phyloP scores from a whole-genome alignment of 495 filamentous ascomycete species.

The Penicillium arizonense region DNA sequence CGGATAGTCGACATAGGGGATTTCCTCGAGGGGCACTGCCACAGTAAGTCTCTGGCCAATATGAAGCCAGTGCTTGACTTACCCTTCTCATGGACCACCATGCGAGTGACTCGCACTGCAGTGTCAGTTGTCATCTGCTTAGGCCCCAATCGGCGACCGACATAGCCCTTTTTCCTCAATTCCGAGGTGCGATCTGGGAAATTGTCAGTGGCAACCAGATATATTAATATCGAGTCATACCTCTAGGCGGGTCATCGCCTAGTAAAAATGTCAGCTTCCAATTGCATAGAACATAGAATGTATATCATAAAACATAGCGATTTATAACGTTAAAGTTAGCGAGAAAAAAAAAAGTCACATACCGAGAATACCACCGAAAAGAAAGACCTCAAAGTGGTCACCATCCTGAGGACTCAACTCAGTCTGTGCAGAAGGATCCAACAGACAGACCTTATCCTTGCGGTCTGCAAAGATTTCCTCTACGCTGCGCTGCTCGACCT shows the following conservation, averaged over 20 bases:
- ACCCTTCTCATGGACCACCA: constrained; percentile 84
- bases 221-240: constrained; percentile 48
- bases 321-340: neutral
- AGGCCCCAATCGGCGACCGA: constrained; percentile 82
- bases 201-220: constrained; percentile 2
- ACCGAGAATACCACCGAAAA: constrained; percentile 97
- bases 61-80: constrained; percentile 2
- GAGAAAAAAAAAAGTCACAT: constrained; percentile 29
- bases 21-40: constrained; percentile 68
- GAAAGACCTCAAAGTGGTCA: constrained; percentile 79
- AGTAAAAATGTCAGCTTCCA: constrained; percentile 1
- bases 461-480: constrained; percentile 70
- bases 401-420: constrained; percentile 84
- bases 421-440: constrained; percentile 78
- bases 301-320: neutral
- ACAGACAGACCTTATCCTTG: constrained; percentile 74
- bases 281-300: too few species aligned
- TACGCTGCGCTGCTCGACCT: constrained; percentile 67
- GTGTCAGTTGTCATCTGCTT: constrained; percentile 99
- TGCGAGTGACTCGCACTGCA: constrained; percentile 86
- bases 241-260: constrained; percentile 95
- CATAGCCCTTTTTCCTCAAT: constrained; percentile 86
- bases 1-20: constrained; percentile 81
- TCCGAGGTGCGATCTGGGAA: constrained; percentile 84
- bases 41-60: constrained; percentile 11